phyloP scores from a whole-genome alignment of 805 yeast genomes.

The Wickerhamomyces hampshirensis region DNA sequence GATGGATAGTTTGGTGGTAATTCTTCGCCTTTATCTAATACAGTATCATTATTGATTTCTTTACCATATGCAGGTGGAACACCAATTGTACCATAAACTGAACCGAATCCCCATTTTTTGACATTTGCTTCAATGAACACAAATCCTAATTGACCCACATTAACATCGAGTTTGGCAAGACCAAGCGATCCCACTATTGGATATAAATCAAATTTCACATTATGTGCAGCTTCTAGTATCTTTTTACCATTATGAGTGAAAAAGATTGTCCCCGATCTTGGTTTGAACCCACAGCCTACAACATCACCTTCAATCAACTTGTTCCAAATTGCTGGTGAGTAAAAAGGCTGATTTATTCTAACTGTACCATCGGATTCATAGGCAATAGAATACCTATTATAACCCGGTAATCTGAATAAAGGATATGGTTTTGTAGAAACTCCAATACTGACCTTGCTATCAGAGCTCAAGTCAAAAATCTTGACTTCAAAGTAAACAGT shows the following conservation, averaged over 20 bases:
- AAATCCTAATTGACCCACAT: constrained; percentile 78
- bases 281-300: constrained; percentile 85
- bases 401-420: constrained; percentile 87
- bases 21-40: constrained; percentile 68
- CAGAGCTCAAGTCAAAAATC: constrained; percentile 60
- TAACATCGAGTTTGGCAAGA: constrained; percentile 78
- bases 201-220: constrained; percentile 61
- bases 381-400: constrained; percentile 78
- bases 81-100: constrained; percentile 37
- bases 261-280: constrained; percentile 79
- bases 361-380: constrained; percentile 84
- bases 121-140: constrained; percentile 82
- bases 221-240: constrained; percentile 78
- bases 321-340: constrained; percentile 48
- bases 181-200: constrained; percentile 90
- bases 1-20: constrained; percentile 68
- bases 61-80: constrained; percentile 42
- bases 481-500: constrained; percentile 39
- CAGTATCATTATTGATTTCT: constrained; percentile 39
- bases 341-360: constrained; percentile 54
- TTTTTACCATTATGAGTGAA: constrained; percentile 95
- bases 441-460: constrained; percentile 63
- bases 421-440: constrained; percentile 88
- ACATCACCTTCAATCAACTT: constrained; percentile 75
- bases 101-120: constrained; percentile 75